These are phyloP conservation scores for Fragaria iinumae DNA, from an alignment of 306 rosid species.

Conservation along the genomic window DNA sequence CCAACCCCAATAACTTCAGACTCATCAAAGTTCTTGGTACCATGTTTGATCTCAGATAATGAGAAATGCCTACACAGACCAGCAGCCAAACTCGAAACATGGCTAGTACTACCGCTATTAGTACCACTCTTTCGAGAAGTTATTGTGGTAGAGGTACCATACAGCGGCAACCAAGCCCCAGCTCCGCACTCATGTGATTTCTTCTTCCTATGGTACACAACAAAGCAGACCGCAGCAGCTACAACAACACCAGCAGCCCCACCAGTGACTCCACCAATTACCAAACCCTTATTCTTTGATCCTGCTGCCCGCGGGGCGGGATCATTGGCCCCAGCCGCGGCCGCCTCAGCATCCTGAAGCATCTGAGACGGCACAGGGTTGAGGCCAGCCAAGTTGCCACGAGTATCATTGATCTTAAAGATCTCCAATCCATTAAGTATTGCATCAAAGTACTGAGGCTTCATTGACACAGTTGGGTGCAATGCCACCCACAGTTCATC, in stretches of 20 bases:
- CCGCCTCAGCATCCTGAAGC: conserved; percentile 31
- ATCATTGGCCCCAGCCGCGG: background rate
- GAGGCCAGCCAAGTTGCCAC: conserved; percentile 38
- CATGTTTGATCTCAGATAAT: conserved; percentile 35
- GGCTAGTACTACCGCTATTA: conserved; percentile 23
- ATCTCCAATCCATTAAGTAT: conserved; percentile 52
- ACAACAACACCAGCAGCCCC: conserved; percentile 31
- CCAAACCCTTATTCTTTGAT: conserved; percentile 3
- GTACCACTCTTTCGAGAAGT: conserved; percentile 25
- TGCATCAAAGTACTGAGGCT: conserved; percentile 41
- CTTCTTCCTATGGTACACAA: conserved; percentile 29
- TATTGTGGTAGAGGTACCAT: conserved; percentile 22
- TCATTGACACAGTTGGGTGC: conserved; percentile 33
- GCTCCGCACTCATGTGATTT: conserved; percentile 2
- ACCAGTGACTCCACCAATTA: conserved; percentile 33
- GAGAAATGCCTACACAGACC: conserved; percentile 42
- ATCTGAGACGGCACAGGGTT: conserved; percentile 42
- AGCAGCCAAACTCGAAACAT: conserved; percentile 26
- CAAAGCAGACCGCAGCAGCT: conserved; percentile 18
- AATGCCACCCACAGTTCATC: conserved; percentile 42
- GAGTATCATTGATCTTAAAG: conserved; percentile 37
- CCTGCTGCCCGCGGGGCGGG: background rate
- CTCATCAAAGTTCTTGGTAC: conserved; percentile 44
- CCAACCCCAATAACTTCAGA: conserved; percentile 48
- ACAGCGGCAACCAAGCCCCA: conserved; percentile 43